A percentile compares a stretch with the other conserved stretches of the same genome.
Conservation (phyloP, 1,139 yeast genomes). For the Kluyveromyces sp. region DNA sequence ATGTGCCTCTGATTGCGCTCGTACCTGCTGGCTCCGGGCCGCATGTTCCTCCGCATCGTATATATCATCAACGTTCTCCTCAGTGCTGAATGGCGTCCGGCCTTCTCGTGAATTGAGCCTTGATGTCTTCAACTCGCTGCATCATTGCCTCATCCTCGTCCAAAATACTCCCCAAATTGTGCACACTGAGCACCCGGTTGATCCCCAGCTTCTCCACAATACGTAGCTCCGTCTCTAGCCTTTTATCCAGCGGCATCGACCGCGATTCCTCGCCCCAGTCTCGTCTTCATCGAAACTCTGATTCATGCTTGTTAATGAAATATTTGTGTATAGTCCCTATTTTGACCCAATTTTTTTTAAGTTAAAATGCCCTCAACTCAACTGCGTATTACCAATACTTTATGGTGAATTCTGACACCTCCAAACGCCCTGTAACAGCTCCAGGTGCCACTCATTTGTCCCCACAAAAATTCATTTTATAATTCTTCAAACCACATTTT, state of each 20-base stretch:
- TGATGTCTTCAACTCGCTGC: not conserved
- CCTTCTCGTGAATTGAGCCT: constrained; percentile 1
- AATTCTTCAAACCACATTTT: too few species aligned
- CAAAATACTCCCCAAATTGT: not conserved
- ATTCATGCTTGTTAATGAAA: too few species aligned
- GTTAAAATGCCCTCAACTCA: too few species aligned
- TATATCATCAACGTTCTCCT: constrained; percentile 26
- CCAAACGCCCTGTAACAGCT: too few species aligned
- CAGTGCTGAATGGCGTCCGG: constrained; percentile 4
- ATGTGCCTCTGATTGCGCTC: too few species aligned
- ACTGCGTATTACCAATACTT: too few species aligned
- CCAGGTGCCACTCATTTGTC: too few species aligned
- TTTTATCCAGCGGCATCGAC: not conserved
- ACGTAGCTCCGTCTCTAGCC: not conserved
- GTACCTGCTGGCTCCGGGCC: constrained; percentile 10
- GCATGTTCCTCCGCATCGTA: constrained; percentile 22
- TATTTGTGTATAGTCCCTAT: too few species aligned
- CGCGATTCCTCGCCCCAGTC: not conserved
- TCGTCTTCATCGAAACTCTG: not conserved
- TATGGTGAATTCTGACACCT: too few species aligned
- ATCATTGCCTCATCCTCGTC: constrained; percentile 1
- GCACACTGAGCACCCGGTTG: not conserved
- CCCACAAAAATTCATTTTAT: too few species aligned
- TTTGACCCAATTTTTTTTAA: too few species aligned
- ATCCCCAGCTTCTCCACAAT: constrained; percentile 1